phyloP scores from a whole-genome alignment of 495 filamentous ascomycete genomes.

The Lasiosphaeria hispida region DNA sequence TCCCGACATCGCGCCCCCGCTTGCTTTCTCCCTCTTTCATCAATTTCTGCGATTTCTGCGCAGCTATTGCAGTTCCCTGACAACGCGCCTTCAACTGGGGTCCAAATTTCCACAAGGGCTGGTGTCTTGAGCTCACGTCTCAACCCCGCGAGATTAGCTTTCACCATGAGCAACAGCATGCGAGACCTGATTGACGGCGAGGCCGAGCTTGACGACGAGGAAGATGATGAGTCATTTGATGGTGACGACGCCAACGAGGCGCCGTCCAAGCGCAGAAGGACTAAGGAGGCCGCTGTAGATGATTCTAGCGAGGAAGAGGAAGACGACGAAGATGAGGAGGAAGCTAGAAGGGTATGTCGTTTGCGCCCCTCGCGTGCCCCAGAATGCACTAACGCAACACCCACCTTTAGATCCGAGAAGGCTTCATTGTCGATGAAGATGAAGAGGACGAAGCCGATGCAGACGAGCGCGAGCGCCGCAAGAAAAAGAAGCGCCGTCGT shows the following conservation, averaged over 20 bases:
- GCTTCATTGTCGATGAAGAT: slow-evolving; percentile 94
- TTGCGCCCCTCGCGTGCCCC: not conserved
- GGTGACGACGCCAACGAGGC: slow-evolving; percentile 68
- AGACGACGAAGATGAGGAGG: slow-evolving; percentile 90
- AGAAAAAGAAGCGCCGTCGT: slow-evolving; percentile 64
- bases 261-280: slow-evolving; percentile 21
- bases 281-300: slow-evolving; percentile 48
- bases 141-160: slow-evolving; percentile 2
- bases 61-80: too few relatives aligned
- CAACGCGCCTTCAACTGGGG: too few relatives aligned
- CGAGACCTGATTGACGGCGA: slow-evolving; percentile 78
- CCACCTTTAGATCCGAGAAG: slow-evolving; percentile 71
- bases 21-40: not conserved
- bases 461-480: slow-evolving; percentile 58
- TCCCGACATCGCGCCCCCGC: not conserved
- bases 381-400: not conserved
- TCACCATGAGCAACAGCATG: slow-evolving; percentile 62
- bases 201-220: slow-evolving; percentile 88
- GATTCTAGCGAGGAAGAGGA: slow-evolving; percentile 97
- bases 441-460: slow-evolving; percentile 72
- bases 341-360: slow-evolving; percentile 51
- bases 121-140: not conserved
- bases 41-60: not conserved
- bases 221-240: slow-evolving; percentile 80
- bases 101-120: not conserved